Conservation (phyloP, 2,329 filamentous ascomycete species). For the Akanthomyces uredinophilus region DNA sequence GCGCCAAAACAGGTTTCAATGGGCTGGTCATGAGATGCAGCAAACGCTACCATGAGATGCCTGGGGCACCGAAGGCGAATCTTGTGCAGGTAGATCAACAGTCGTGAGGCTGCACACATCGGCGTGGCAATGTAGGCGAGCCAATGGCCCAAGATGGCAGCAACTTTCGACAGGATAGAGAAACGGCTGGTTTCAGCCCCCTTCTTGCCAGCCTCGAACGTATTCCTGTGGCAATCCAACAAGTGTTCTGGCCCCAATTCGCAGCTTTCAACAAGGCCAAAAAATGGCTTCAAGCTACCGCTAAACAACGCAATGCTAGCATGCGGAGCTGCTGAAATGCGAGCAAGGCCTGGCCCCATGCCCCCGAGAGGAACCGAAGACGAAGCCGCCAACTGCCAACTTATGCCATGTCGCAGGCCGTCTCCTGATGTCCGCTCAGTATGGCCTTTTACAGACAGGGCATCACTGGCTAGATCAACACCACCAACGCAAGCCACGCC, state of each 20-base stretch:
- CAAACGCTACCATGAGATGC: too few species aligned
- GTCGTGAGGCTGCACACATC: too few species aligned
- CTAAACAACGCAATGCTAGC: not conserved
- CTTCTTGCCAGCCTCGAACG: not conserved
- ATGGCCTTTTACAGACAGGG: not conserved
- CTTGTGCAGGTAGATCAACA: too few species aligned
- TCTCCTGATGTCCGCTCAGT: not conserved
- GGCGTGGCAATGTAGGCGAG: not conserved
- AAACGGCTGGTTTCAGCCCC: not conserved
- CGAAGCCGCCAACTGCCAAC: not conserved
- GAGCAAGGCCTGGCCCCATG: not conserved
- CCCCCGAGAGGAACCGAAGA: not conserved
- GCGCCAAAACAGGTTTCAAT: too few species aligned
- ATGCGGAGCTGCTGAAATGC: not conserved
- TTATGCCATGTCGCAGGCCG: not conserved
- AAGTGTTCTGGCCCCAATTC: not conserved
- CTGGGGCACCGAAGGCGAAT: too few species aligned
- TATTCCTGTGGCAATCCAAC: not conserved
- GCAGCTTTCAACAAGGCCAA: too few species aligned
- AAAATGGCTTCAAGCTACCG: not conserved
- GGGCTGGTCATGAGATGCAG: too few species aligned
- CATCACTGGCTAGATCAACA: not conserved
- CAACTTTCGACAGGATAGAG: not conserved
- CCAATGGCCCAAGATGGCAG: not conserved
- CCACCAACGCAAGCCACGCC: not conserved